Conservation (phyloP, 169 alveolate species). For the Ichthyophthirius multifiliis region DNA sequence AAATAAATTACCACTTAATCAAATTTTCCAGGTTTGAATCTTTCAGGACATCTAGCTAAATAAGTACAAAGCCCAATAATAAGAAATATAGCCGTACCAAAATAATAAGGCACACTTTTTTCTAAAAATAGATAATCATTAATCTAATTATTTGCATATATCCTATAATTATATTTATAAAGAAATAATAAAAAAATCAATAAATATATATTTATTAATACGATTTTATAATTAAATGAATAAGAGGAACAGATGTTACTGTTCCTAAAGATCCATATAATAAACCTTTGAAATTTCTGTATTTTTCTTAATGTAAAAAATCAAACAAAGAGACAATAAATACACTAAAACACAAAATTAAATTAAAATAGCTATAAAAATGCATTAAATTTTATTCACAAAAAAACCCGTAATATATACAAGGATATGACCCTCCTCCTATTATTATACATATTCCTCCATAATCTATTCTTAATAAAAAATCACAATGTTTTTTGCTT, state of each 20-base stretch:
- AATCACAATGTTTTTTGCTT: background rate
- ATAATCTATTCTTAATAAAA: slow-evolving; percentile 32
- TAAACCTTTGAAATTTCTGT: slow-evolving; percentile 1
- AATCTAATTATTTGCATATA: background rate
- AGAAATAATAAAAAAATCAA: background rate
- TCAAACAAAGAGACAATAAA: slow-evolving; percentile 14
- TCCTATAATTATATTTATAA: background rate
- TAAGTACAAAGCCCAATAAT: slow-evolving; percentile 13
- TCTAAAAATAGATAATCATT: background rate
- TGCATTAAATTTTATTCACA: slow-evolving; percentile 7
- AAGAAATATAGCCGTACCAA: background rate
- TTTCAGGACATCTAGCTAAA: slow-evolving; percentile 26
- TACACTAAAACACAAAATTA: background rate
- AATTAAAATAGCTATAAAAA: background rate
- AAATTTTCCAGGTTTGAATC: slow-evolving; percentile 22
- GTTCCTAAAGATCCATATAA: background rate
- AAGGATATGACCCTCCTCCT: slow-evolving; percentile 13
- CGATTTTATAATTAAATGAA: slow-evolving; percentile 13
- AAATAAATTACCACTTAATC: slow-evolving; percentile 21
- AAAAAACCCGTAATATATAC: slow-evolving; percentile 19
- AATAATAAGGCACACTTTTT: background rate
- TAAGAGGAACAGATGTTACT: background rate
- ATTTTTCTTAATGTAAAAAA: slow-evolving; percentile 17
- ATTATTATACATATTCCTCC: slow-evolving; percentile 35
- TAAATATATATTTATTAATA: background rate